phyloP scores from a whole-genome alignment of 176 grass and related monocot genomes.

The Carex littledalei region DNA sequence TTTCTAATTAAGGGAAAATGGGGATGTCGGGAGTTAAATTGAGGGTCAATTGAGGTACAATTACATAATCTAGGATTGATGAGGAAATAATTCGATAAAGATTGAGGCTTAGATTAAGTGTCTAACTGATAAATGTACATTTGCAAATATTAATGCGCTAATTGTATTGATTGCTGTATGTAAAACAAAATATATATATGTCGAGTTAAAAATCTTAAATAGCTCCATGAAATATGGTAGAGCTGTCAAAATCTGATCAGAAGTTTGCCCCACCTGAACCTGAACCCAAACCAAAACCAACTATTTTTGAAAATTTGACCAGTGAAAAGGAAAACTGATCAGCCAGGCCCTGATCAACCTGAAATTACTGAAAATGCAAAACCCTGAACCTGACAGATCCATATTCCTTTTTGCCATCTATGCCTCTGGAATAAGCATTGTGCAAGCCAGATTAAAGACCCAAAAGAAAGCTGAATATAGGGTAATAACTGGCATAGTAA shows the following conservation, averaged over 20 bases:
- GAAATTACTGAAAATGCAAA: not conserved
- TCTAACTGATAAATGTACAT: no score
- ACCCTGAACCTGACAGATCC: not conserved
- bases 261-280: not conserved
- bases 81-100: not conserved
- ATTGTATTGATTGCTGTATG: not conserved
- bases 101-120: not conserved
- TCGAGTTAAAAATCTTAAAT: not conserved
- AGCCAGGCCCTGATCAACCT: not conserved
- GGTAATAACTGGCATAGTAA: not conserved
- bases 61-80: not conserved
- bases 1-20: not conserved
- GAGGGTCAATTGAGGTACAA: not conserved
- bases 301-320: not conserved
- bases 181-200: not conserved
- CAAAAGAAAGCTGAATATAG: not conserved
- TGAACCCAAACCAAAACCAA: not conserved
- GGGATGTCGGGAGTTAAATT: not conserved
- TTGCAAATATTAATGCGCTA: no score
- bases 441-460: not conserved
- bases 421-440: not conserved
- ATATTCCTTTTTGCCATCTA: not conserved
- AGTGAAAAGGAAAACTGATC: not conserved
- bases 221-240: not conserved
- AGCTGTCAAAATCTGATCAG: not conserved